Percentiles rank a stretch among this genome's conserved stretches.
phyloP scores from a whole-genome alignment of 2,329 filamentous ascomycete genomes.

The Emergomyces orientalis region DNA sequence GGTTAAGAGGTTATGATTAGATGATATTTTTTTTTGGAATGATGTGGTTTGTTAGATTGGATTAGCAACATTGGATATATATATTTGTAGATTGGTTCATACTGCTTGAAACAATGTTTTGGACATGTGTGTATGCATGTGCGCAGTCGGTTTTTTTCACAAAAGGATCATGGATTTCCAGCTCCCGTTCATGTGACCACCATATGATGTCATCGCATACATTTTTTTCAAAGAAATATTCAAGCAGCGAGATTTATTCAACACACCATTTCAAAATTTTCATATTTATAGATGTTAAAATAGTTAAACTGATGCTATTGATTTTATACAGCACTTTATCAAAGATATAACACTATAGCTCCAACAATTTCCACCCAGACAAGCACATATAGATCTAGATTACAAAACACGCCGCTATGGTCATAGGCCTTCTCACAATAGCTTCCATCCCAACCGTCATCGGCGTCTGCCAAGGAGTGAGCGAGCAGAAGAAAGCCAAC shows the following conservation, averaged over 20 bases:
- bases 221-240: neutral
- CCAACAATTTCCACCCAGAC: neutral
- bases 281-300: neutral
- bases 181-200: neutral
- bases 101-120: neutral
- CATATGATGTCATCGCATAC: neutral
- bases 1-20: neutral
- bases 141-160: neutral
- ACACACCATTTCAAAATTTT: neutral
- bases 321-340: neutral
- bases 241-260: neutral
- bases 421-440: slow-evolving; percentile 34
- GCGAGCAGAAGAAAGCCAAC: slow-evolving; percentile 39
- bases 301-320: neutral
- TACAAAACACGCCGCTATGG: slow-evolving; percentile 24
- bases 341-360: neutral
- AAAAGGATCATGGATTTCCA: too few relatives aligned
- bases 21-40: neutral
- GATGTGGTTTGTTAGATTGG: neutral
- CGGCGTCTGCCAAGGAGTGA: slow-evolving; percentile 37
- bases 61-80: neutral
- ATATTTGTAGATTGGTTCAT: neutral
- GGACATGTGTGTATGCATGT: neutral
- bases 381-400: neutral
- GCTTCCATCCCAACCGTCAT: slow-evolving; percentile 40